Base-by-base conservation (phyloP, 345 rosid species). In the Camelina sativa region DNA sequence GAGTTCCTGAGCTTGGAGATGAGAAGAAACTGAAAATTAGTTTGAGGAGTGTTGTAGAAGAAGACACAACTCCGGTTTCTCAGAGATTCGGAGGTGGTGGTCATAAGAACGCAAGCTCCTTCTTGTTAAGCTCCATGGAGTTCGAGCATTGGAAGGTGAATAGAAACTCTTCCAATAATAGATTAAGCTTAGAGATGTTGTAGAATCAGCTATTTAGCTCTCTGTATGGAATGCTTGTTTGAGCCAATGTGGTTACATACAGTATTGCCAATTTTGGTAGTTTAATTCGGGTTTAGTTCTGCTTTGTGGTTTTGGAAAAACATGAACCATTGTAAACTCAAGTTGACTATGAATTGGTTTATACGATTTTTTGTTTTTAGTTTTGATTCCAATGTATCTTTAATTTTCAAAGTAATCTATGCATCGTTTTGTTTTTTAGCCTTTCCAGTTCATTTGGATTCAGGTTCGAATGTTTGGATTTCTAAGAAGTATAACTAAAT, bases 81-180 rank as follows among this genome's bases (percentile, higher is more conserved):
- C 67, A 90, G 86, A 79, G 79, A 72, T 88, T 83, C 6, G 88
- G 91, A 55, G 93, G 96, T 6, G 93, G 93, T 17, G 91, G 93
- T 15, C 96, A 90, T 74, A 69, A 62, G 56, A 88, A 86, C 58
- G 90, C 91, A 20, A 88, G 96, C 76, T 90, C 93, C 34, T 91
- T 91, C 85, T 70, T 83, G 79, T 57, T 91, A 72, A 80, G 77
- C 57, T 65, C 73, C 53, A 68, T 54, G 22, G 88, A 85, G 70
- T 87, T 84, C 17, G 80, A 83, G 70, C 79, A 38, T 6, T 88
- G 93, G 96, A 88, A 83, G 66, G 80, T 77, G 76, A 57, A 38
- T 3, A 71, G 44, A 65, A 61, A 32, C 68, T 74, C 38, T 46
- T 47, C 19, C 43, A 4, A 23, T 44, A 4, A 23, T 44, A 48